phyloP scores from a whole-genome alignment of 306 rosid species.

The Castanea crenata region DNA sequence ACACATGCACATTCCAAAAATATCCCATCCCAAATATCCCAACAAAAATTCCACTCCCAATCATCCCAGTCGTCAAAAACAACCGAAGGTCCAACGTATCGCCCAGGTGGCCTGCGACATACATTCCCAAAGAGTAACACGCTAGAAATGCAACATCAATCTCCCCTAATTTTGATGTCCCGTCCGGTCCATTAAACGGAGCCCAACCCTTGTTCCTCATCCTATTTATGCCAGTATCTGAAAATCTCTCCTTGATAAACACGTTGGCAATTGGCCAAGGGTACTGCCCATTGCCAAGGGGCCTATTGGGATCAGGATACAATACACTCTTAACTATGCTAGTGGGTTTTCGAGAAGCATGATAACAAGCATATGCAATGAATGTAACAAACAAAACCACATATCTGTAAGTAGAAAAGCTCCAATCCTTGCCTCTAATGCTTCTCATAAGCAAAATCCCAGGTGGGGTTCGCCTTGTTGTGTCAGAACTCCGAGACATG shows the following conservation, averaged over 20 bases:
- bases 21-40: conserved; percentile 73
- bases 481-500: conserved; percentile 28
- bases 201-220: conserved; percentile 45
- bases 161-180: conserved; percentile 66
- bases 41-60: conserved; percentile 73
- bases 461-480: conserved; percentile 47
- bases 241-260: conserved; percentile 21
- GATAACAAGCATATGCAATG: conserved; percentile 72
- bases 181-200: conserved; percentile 61
- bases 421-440: conserved; percentile 54
- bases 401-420: conserved; percentile 52
- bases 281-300: neutral
- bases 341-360: conserved; percentile 72
- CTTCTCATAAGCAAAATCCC: conserved; percentile 52
- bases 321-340: conserved; percentile 70
- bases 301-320: conserved; percentile 40
- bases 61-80: conserved; percentile 61
- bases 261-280: conserved; percentile 42
- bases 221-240: neutral
- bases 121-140: conserved; percentile 69
- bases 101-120: conserved; percentile 72
- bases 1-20: conserved; percentile 58
- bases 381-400: conserved; percentile 55
- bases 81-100: conserved; percentile 61
- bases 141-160: conserved; percentile 74